Evolutionary conservation across 768 basidiomycete genomes (phyloP), one percentile per base, ranked within the genome.

Genomic region (Mycena latifolia): DNA sequence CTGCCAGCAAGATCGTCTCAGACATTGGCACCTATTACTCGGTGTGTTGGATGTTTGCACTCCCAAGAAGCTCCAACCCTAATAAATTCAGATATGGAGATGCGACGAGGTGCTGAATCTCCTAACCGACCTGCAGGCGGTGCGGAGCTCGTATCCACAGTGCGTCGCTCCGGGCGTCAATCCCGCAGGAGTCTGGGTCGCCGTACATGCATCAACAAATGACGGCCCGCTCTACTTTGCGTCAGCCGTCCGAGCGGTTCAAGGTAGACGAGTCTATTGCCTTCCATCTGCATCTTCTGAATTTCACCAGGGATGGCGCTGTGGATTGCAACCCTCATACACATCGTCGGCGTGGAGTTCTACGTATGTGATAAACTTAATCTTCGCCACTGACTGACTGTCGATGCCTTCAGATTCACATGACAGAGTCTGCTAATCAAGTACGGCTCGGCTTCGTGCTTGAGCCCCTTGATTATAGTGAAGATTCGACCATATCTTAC

Each of bases 251-350:
- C 69, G 75, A 27, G 69, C 72, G n/a, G 67, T 69, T 0, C 48
- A 59, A 10, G 75, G 69, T 70, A 17, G n/a, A n/a, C n/a, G 5
- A 20, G 0, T 50, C n/a, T 3, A n/a, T 3, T 17, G 6, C n/a
- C n/a, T n/a, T n/a, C n/a, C n/a, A n/a, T n/a, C n/a, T n/a, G n/a
- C n/a, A n/a, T n/a, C n/a, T n/a, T n/a, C n/a, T n/a, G n/a, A 9
- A 5, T 35, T 14, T 25, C 22, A 33, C 22, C 27, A 69, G 68
- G 75, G 39, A 74, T 76, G 74, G 65, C 72, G 1, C 33, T 76
- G 52, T 76, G 75, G 75, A 61, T 76, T 27, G 72, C 69, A 15
- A 72, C 65, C 6, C 51, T 74, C n/a, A 65, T 74, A 2, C 74
- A 75, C 46, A 62, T 72, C 31, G 65, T 71, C 35, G 72, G 60